Base-by-base conservation (phyloP, 495 filamentous ascomycete genomes). In the Alectoria sarmentosa region DNA sequence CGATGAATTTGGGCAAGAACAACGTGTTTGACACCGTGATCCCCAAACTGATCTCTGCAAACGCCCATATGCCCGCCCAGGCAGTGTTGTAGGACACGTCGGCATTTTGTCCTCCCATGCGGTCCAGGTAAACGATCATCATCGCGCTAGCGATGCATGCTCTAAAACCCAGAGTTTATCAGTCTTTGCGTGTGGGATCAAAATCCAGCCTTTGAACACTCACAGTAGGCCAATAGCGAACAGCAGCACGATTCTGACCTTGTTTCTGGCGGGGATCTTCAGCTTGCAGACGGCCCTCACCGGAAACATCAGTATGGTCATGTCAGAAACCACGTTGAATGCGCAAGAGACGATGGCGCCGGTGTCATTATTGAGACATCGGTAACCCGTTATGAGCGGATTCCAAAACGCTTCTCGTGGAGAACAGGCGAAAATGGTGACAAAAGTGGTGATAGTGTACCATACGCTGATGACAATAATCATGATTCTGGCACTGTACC, bases 381-480 rank as follows among this genome's bases (percentile, higher is more conserved):
- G 32, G 17, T 1, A 0, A n/a, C 39, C 30, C 7, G 57, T 37
- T 39, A 59, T 59, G 19, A 59, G 57, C 17, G 57, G 57, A n/a
- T 59, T 59, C 30, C 34, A 59, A 59, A n/a, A 15, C 34, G 57
- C 57, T 59, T 38, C 57, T 59, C 57, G 34, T 2, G 57, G 57
- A n/a, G 57, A 59, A n/a, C 57, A 59, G 39, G 57, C 32, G 17
- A 59, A 59, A 17, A 59, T 59, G 30, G 57, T 59, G 57, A 59
- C n/a, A 19, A 39, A 59, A n/a, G 57, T 59, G 34, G 17, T 38
- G 34, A 59, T 59, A 10, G n/a, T 2, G 34, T 59, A 59, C 7
- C 2, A 59, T 17, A 39, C 6, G 2, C 32, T 34, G n/a, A 34
- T 59, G 30, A 19, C 57, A 23, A 28, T 3, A 26, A 49, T 49